Evolutionary conservation across 352 stramenopile species (phyloP).

Genomic region (Pythium phragmitis): DNA sequence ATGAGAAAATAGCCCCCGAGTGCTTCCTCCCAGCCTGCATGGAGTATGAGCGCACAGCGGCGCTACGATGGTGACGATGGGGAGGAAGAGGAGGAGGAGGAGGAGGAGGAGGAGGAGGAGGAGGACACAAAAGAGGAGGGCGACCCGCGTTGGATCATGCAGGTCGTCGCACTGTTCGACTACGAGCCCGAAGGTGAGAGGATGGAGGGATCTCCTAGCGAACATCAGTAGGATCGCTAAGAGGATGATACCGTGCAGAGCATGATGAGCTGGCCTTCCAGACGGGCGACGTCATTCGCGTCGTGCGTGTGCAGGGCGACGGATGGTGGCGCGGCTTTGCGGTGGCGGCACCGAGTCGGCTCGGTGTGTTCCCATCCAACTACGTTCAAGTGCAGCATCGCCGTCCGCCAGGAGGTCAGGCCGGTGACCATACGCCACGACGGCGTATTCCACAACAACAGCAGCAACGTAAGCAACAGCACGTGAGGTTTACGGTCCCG

Average conservation of each 20-base stretch:
- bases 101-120: neutral
- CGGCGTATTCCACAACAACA: constrained; percentile 20
- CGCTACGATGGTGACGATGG: neutral
- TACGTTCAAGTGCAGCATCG: constrained; percentile 56
- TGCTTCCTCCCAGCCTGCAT: neutral
- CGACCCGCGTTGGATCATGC: constrained; percentile 33
- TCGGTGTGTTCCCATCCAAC: constrained; percentile 67
- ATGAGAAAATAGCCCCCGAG: neutral
- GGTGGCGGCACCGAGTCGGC: constrained; percentile 26
- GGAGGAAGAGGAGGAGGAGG: too few species aligned
- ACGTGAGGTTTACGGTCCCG: constrained; percentile 14
- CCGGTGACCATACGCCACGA: neutral
- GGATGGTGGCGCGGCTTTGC: constrained; percentile 60
- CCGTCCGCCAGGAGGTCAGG: constrained; percentile 1
- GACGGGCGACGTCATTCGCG: constrained; percentile 44
- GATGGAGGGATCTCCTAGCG: too few species aligned
- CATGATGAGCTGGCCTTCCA: constrained; percentile 53
- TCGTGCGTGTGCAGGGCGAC: constrained; percentile 55
- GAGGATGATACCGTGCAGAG: constrained; percentile 27
- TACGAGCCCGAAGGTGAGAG: constrained; percentile 57
- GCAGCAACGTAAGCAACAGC: constrained; percentile 13
- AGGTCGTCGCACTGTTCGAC: constrained; percentile 57
- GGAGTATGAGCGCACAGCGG: constrained; percentile 12
- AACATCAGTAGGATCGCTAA: neutral
- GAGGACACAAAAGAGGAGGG: neutral